Conservation (phyloP, 2,329 filamentous ascomycete species). For the Ascosphaera apis region DNA sequence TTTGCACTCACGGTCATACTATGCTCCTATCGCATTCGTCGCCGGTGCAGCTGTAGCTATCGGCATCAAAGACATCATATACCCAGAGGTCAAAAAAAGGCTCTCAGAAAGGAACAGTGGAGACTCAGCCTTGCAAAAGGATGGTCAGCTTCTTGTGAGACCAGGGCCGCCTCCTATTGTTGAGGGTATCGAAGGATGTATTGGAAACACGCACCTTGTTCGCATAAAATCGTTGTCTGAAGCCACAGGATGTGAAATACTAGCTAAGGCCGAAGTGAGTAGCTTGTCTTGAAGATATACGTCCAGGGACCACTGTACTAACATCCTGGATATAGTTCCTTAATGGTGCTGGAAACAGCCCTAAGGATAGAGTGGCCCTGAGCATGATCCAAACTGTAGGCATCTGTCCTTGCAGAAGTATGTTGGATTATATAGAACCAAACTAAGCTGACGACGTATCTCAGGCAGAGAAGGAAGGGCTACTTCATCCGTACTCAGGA, state of each 20-base stretch:
- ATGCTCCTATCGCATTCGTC: conserved; percentile 49
- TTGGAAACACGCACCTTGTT: conserved; percentile 81
- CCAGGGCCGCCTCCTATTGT: conserved; percentile 28
- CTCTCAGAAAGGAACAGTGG: too few species aligned
- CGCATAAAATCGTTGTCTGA: conserved; percentile 66
- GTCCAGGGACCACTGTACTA: neutral
- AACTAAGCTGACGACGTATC: too few species aligned
- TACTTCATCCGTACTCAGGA: conserved; percentile 55
- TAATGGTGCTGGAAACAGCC: conserved; percentile 80
- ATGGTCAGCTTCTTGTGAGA: conserved; percentile 7
- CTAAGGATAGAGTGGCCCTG: conserved; percentile 85
- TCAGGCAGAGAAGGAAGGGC: conserved; percentile 52
- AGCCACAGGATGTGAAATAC: conserved; percentile 67
- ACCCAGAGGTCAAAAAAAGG: conserved; percentile 29
- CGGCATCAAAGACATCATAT: conserved; percentile 53
- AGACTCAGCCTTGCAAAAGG: conserved; percentile 3
- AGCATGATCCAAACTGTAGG: conserved; percentile 51
- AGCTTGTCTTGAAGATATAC: neutral
- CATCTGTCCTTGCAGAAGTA: too few species aligned
- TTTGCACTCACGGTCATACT: conserved; percentile 25
- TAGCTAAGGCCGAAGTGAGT: conserved; percentile 65
- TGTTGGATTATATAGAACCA: too few species aligned
- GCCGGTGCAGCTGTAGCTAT: conserved; percentile 53
- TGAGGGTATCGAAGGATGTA: conserved; percentile 70
- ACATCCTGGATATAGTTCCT: conserved; percentile 36